These are phyloP conservation scores for Beauveria sp. DNA, from an alignment of 2,329 filamentous ascomycete genomes.

Conservation along the genomic window DNA sequence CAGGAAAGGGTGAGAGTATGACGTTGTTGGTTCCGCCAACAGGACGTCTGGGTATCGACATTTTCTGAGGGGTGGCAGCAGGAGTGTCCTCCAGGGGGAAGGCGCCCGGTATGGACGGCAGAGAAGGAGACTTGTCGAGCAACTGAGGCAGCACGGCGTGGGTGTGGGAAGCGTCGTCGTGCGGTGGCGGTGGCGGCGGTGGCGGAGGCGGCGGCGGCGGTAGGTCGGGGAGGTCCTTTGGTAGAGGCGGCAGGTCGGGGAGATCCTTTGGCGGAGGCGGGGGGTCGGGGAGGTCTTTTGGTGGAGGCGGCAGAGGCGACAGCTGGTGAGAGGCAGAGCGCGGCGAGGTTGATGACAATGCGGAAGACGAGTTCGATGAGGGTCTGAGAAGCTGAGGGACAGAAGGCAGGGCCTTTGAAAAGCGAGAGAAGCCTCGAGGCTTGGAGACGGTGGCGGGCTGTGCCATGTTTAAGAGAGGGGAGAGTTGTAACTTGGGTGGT, in stretches of 20 bases:
- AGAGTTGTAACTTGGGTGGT: too few relatives aligned
- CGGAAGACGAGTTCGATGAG: neutral
- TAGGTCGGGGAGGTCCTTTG: slow-evolving; percentile 19
- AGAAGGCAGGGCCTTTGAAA: slow-evolving; percentile 50
- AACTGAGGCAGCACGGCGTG: slow-evolving; percentile 13
- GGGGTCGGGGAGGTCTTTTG: slow-evolving; percentile 20
- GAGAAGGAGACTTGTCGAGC: slow-evolving; percentile 11
- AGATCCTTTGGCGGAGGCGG: slow-evolving; percentile 20
- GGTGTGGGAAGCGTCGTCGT: slow-evolving; percentile 9
- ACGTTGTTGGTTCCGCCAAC: slow-evolving; percentile 17
- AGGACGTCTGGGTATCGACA: slow-evolving; percentile 17
- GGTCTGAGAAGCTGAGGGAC: slow-evolving; percentile 27
- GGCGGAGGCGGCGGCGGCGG: slow-evolving; percentile 19
- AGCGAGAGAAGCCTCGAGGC: slow-evolving; percentile 42
- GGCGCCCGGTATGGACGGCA: slow-evolving; percentile 12
- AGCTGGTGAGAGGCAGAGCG: slow-evolving; percentile 6
- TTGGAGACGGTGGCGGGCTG: slow-evolving; percentile 20
- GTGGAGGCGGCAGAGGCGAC: slow-evolving; percentile 12
- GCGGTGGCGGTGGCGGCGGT: slow-evolving; percentile 20
- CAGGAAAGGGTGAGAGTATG: slow-evolving; percentile 15
- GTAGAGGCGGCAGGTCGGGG: slow-evolving; percentile 11
- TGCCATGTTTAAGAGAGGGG: slow-evolving; percentile 10
- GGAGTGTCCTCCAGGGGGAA: slow-evolving; percentile 12
- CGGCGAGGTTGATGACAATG: slow-evolving; percentile 11
- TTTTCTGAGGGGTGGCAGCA: slow-evolving; percentile 5